Evolutionary conservation across 176 grass and related monocot genomes (phyloP).

Genomic region (Thalia dealbata): DNA sequence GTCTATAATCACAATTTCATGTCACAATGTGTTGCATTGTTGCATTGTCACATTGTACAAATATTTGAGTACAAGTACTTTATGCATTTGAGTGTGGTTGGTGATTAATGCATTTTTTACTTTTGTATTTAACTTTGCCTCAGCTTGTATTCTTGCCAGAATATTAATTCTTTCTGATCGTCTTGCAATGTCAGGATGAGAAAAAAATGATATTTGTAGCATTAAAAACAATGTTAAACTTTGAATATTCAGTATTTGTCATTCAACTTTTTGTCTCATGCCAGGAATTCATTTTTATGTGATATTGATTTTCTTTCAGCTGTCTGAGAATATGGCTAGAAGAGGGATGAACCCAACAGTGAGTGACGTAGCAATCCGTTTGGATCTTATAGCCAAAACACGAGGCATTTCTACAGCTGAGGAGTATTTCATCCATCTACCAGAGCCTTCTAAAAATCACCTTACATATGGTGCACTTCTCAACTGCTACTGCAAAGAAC

Average conservation of each 20-base stretch:
- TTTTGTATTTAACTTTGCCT: background rate
- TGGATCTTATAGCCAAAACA: constrained; percentile 75
- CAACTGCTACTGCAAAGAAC: constrained; percentile 83
- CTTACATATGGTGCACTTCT: constrained; percentile 87
- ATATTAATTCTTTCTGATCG: background rate
- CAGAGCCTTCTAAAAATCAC: constrained; percentile 74
- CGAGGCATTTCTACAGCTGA: constrained; percentile 74
- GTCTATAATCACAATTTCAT: too few relatives aligned
- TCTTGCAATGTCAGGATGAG: background rate
- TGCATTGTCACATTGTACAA: background rate
- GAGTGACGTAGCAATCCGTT: constrained; percentile 68
- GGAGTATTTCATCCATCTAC: constrained; percentile 89
- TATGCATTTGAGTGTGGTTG: background rate
- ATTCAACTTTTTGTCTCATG: background rate
- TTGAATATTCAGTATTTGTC: too few relatives aligned
- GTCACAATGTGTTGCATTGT: too few relatives aligned
- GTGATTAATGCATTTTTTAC: background rate
- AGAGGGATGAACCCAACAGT: constrained; percentile 89
- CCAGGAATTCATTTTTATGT: background rate
- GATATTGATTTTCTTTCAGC: constrained; percentile 31
- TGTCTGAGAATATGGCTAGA: constrained; percentile 66
- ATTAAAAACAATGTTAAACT: background rate
- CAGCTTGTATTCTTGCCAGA: background rate
- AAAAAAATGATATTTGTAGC: background rate
- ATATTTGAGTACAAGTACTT: background rate